These are phyloP conservation scores for Pelargonium fulgidum DNA, from an alignment of 441 rosid genomes.

Conservation along the genomic window DNA sequence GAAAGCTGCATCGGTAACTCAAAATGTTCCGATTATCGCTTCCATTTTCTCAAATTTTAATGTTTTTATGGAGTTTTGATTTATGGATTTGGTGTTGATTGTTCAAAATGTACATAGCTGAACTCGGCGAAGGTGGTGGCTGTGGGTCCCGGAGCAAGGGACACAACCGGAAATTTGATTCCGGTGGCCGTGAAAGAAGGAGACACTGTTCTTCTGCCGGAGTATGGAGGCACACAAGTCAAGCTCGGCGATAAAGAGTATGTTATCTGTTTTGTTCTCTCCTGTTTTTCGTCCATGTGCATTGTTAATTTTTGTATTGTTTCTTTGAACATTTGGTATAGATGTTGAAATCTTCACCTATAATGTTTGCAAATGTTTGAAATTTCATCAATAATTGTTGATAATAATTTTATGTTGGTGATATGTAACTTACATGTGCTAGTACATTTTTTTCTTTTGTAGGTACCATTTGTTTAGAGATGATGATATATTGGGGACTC, in stretches of 20 bases:
- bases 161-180: conserved; percentile 45
- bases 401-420: too few species aligned
- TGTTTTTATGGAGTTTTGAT: background rate
- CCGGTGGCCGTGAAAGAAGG: conserved; percentile 61
- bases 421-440: too few species aligned
- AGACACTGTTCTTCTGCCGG: conserved; percentile 60
- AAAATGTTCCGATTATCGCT: too few species aligned
- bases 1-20: conserved; percentile 43
- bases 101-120: conserved; percentile 30
- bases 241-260: conserved; percentile 64
- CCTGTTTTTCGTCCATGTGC: background rate
- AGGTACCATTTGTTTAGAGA: background rate
- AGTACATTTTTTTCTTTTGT: background rate
- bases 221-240: conserved; percentile 54
- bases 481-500: conserved; percentile 11
- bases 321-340: too few species aligned
- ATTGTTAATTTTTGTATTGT: background rate
- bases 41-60: too few species aligned
- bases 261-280: background rate
- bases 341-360: too few species aligned
- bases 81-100: too few species aligned
- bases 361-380: too few species aligned
- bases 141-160: conserved; percentile 59
- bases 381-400: too few species aligned
- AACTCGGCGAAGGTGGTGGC: conserved; percentile 58